Evolutionary conservation across 2,329 filamentous ascomycete genomes (phyloP).

Genomic region (Penicillium freii): DNA sequence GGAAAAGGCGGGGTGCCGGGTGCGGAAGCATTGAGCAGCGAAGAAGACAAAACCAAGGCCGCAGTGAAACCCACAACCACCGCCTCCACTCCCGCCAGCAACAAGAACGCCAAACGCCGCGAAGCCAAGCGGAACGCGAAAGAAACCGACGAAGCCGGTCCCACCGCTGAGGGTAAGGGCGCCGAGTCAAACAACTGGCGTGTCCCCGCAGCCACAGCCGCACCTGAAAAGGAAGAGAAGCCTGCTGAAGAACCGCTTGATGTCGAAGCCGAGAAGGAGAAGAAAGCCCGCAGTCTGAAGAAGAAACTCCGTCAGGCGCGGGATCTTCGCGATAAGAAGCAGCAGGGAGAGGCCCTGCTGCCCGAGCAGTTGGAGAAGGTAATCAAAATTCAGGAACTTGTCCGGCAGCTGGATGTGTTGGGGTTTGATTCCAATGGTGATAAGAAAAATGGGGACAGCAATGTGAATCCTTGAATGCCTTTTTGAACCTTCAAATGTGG

Average conservation of each 20-base stretch:
- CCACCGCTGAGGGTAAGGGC: constrained; percentile 24
- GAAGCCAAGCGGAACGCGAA: constrained; percentile 65
- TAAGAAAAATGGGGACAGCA: constrained; percentile 42
- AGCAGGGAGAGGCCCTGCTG: constrained; percentile 75
- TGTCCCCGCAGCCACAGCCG: constrained; percentile 12
- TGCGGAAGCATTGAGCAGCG: constrained; percentile 57
- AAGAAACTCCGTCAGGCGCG: constrained; percentile 95
- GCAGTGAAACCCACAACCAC: constrained; percentile 7
- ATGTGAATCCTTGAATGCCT: constrained; percentile 17
- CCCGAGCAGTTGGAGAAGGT: constrained; percentile 97
- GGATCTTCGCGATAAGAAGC: constrained; percentile 87
- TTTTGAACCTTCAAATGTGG: not conserved
- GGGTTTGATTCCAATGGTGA: constrained; percentile 81
- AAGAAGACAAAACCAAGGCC: constrained; percentile 50
- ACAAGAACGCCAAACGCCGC: constrained; percentile 82
- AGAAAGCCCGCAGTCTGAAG: constrained; percentile 84
- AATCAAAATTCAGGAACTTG: constrained; percentile 91
- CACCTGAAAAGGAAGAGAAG: constrained; percentile 28
- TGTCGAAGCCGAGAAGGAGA: constrained; percentile 76
- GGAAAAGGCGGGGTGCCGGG: constrained; percentile 71
- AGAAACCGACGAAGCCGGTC: constrained; percentile 53
- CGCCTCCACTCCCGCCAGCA: constrained; percentile 53
- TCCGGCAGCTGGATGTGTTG: constrained; percentile 79
- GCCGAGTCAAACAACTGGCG: constrained; percentile 36
- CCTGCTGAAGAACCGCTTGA: constrained; percentile 51